These are phyloP conservation scores for Mortierella sp. DNA, from an alignment of 371 early-diverging fungal species.

Conservation along the genomic window DNA sequence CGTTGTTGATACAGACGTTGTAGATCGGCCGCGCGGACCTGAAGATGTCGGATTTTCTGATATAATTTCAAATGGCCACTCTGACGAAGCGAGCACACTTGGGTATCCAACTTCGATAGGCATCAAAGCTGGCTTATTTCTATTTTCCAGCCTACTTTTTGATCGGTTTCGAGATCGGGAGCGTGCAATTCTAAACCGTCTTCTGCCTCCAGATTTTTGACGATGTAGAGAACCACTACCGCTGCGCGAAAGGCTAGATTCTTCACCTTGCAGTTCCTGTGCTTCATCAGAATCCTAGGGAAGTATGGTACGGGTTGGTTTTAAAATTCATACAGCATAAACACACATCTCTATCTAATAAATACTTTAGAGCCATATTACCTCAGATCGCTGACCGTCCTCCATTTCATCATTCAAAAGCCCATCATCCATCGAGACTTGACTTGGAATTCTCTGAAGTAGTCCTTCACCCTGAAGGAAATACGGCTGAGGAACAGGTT, in stretches of 20 bases:
- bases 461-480: constrained; percentile 48
- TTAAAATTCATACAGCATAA: no score
- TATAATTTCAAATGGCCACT: constrained; percentile 42
- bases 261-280: constrained; percentile 5
- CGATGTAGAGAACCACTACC: constrained; percentile 31
- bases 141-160: constrained; percentile 25
- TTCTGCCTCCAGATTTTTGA: constrained; percentile 36
- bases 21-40: neutral
- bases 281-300: constrained; percentile 4
- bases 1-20: neutral
- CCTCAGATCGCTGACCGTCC: constrained; percentile 26
- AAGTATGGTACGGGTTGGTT: neutral
- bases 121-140: constrained; percentile 8
- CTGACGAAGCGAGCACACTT: constrained; percentile 27
- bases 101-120: constrained; percentile 43
- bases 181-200: constrained; percentile 33
- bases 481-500: constrained; percentile 33
- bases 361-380: neutral
- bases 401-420: constrained; percentile 24
- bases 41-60: neutral
- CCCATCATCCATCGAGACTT: constrained; percentile 45
- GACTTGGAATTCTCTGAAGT: constrained; percentile 33
- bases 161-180: constrained; percentile 43
- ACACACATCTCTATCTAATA: no score
- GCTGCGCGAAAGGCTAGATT: constrained; percentile 6